phyloP scores from a whole-genome alignment of 257 asterid genomes.

The Verbena officinalis region DNA sequence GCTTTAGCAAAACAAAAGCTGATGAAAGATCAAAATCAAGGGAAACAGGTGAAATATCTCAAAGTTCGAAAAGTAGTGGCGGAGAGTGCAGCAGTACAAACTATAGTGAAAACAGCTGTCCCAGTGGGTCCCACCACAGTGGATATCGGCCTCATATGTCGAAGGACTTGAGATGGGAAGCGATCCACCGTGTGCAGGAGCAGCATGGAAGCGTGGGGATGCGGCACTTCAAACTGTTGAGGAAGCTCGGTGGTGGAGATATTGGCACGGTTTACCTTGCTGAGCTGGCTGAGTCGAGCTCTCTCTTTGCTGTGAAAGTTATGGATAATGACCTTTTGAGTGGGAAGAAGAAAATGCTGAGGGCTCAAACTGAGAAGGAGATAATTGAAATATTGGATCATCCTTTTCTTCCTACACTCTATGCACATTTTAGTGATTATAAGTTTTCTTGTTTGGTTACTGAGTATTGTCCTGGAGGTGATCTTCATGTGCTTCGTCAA shows the following conservation, averaged over 20 bases:
- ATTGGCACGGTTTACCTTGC: conserved; percentile 65
- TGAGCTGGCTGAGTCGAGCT: conserved; percentile 53
- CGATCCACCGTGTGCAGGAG: conserved; percentile 53
- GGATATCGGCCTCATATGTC: conserved; percentile 75
- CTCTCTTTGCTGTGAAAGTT: conserved; percentile 58
- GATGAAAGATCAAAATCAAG: conserved; percentile 50
- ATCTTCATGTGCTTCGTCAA: conserved; percentile 50
- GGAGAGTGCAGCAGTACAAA: conserved; percentile 70
- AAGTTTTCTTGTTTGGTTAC: conserved; percentile 52
- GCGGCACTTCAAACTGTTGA: conserved; percentile 58
- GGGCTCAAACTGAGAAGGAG: conserved; percentile 63
- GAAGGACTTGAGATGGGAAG: conserved; percentile 70
- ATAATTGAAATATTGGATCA: conserved; percentile 58
- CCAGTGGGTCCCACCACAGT: conserved; percentile 48
- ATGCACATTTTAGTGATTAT: conserved; percentile 44
- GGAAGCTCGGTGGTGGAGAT: conserved; percentile 67
- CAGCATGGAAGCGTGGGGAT: conserved; percentile 48
- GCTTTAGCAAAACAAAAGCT: conserved; percentile 32
- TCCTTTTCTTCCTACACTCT: conserved; percentile 55
- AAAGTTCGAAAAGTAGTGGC: conserved; percentile 63
- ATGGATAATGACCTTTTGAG: conserved; percentile 57
- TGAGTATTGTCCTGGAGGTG: conserved; percentile 61
- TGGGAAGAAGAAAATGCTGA: conserved; percentile 47
- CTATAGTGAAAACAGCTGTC: conserved; percentile 58
- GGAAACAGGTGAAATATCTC: conserved; percentile 53